Conservation (phyloP, 2,329 filamentous ascomycete species). For the Colletotrichum filicis region DNA sequence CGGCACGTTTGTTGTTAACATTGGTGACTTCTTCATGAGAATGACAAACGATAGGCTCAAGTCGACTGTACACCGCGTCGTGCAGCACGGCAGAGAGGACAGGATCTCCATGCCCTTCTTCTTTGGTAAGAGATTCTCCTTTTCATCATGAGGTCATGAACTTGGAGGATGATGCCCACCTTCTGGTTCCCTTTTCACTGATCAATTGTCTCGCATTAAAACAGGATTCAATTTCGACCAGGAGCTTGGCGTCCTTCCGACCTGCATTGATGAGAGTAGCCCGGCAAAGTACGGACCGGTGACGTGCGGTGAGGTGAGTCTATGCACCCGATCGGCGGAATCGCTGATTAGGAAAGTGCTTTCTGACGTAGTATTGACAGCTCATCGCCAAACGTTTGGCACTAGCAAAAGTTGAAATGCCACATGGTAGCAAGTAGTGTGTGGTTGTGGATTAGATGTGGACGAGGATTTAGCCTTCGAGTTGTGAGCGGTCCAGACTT, state of each 20-base stretch:
- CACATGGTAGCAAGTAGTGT: not conserved
- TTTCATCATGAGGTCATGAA: not conserved
- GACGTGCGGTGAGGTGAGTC: slow-evolving; percentile 55
- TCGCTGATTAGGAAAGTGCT: not conserved
- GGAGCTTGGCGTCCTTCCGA: slow-evolving; percentile 59
- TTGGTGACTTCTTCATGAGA: slow-evolving; percentile 41
- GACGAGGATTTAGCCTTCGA: not conserved
- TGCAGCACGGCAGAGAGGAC: slow-evolving; percentile 31
- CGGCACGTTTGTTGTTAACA: slow-evolving; percentile 41
- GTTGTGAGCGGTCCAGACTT: not conserved
- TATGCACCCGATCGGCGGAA: not conserved
- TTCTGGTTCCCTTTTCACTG: not conserved
- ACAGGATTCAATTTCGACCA: slow-evolving; percentile 60
- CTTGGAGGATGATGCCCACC: not conserved
- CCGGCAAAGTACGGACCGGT: slow-evolving; percentile 62
- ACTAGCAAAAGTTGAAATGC: not conserved
- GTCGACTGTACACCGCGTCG: slow-evolving; percentile 38
- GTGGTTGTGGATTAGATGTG: not conserved
- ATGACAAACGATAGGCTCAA: slow-evolving; percentile 39
- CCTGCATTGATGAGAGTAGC: slow-evolving; percentile 57
- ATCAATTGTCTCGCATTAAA: not conserved
- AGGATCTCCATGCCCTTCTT: slow-evolving; percentile 64
- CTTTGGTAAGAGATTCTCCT: slow-evolving; percentile 47
- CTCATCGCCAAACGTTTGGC: slow-evolving; percentile 29
- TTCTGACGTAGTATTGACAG: slow-evolving; percentile 21